These are phyloP conservation scores for Marasmius oreades DNA, from an alignment of 1,284 basidiomycete genomes.

Conservation along the genomic window DNA sequence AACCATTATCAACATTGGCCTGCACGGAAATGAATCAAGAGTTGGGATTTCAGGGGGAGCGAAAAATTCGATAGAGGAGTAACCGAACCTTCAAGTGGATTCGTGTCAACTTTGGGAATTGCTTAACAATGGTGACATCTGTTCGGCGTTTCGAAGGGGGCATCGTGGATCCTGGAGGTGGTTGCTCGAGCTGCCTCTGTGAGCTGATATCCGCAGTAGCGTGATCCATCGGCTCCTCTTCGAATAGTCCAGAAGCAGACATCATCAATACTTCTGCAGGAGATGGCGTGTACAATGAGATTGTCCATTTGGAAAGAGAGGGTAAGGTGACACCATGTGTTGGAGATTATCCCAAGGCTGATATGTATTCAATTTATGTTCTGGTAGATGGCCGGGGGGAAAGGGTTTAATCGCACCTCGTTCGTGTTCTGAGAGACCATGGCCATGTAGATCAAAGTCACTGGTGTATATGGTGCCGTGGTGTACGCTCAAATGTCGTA, in stretches of 20 bases:
- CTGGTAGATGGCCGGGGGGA: not conserved
- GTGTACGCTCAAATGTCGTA: slow-evolving; percentile 33
- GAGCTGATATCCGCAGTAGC: slow-evolving; percentile 8
- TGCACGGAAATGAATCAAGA: slow-evolving; percentile 10
- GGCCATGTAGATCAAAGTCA: slow-evolving; percentile 31
- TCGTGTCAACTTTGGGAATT: slow-evolving; percentile 29
- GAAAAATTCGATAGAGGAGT: not conserved
- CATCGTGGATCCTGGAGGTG: slow-evolving; percentile 28
- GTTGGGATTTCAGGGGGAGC: not conserved
- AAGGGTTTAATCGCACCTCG: slow-evolving; percentile 21
- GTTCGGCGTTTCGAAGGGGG: slow-evolving; percentile 26
- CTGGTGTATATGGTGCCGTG: slow-evolving; percentile 25
- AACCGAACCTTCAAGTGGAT: slow-evolving; percentile 26
- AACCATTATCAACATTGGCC: slow-evolving; percentile 35
- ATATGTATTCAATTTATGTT: not conserved
- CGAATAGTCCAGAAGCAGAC: not conserved
- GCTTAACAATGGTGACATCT: slow-evolving; percentile 27
- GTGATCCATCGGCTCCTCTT: slow-evolving; percentile 7
- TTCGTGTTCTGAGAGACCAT: slow-evolving; percentile 30
- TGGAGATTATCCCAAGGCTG: slow-evolving; percentile 4
- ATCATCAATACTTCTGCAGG: too few relatives aligned
- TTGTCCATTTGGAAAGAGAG: not conserved
- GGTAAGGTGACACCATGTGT: not conserved
- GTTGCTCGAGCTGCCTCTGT: slow-evolving; percentile 25
- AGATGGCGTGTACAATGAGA: not conserved